Evolutionary conservation across 139 green algal species (phyloP).

Genomic region (Closterium sp.): DNA sequence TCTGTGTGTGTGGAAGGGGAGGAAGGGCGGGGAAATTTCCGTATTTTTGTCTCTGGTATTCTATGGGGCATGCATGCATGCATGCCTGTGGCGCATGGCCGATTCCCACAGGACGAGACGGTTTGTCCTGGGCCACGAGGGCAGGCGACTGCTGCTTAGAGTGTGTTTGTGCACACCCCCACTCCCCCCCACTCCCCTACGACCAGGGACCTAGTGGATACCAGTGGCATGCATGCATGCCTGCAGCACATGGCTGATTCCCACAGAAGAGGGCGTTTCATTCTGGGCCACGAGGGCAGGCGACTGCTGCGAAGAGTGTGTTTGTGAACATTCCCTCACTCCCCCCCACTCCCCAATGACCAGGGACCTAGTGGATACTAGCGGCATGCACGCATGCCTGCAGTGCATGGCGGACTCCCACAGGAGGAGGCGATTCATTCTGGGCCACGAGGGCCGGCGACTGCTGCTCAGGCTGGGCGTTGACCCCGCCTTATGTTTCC

Average conservation of each 20-base stretch:
- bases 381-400: not conserved
- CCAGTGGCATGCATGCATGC: not conserved
- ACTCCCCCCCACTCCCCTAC: not conserved
- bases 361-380: not conserved
- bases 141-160: too few relatives aligned
- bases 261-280: slow-evolving; percentile 17
- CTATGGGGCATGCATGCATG: too few relatives aligned
- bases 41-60: too few relatives aligned
- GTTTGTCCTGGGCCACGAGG: too few relatives aligned
- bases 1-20: not conserved
- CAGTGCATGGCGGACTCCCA: not conserved
- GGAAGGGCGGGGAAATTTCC: too few relatives aligned
- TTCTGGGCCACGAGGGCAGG: slow-evolving; percentile 28
- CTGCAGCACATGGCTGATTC: not conserved
- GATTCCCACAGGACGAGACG: too few relatives aligned
- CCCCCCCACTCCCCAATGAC: too few relatives aligned
- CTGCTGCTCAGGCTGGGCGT: not conserved
- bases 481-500: too few relatives aligned
- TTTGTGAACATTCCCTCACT: too few relatives aligned
- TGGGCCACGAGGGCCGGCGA: slow-evolving; percentile 29
- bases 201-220: not conserved
- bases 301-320: not conserved
- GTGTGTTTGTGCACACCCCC: too few relatives aligned
- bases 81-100: too few relatives aligned
- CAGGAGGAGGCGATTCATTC: slow-evolving; percentile 17